Percentiles rank a stretch among this genome's conserved stretches.
phyloP scores from a whole-genome alignment of 2,329 filamentous ascomycete genomes.

The Trichoderma cornu-damae region DNA sequence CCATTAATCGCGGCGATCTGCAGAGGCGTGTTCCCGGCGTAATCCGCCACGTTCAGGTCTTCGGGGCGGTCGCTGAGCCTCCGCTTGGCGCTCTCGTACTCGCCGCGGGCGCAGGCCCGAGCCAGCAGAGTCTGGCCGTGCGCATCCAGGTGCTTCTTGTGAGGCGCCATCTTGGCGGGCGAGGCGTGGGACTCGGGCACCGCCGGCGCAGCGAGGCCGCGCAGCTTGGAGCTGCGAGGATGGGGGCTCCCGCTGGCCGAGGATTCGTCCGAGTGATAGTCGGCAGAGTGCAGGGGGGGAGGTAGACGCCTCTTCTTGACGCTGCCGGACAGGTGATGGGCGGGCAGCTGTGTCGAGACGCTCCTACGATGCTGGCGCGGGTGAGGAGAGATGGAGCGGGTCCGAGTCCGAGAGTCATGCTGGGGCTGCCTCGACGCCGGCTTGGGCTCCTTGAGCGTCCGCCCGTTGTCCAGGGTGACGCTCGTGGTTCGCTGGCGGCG shows the following conservation, averaged over 20 bases:
- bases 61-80: conserved; percentile 74
- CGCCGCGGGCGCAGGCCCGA: conserved; percentile 81
- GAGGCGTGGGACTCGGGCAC: conserved; percentile 57
- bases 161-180: conserved; percentile 61
- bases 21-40: conserved; percentile 91
- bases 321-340: conserved; percentile 48
- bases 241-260: conserved; percentile 57
- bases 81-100: conserved; percentile 71
- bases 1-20: conserved; percentile 90
- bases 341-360: conserved; percentile 57
- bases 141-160: conserved; percentile 85
- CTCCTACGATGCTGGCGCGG: conserved; percentile 57
- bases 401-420: conserved; percentile 30
- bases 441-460: conserved; percentile 34
- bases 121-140: conserved; percentile 88
- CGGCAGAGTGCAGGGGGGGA: conserved; percentile 55
- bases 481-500: conserved; percentile 50
- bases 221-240: conserved; percentile 53
- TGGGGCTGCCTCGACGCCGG: conserved; percentile 28
- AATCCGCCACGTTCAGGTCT: conserved; percentile 83
- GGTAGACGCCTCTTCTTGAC: conserved; percentile 59
- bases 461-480: conserved; percentile 34
- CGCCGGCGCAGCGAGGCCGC: conserved; percentile 51
- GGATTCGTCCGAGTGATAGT: conserved; percentile 64
- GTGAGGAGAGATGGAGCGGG: conserved; percentile 55